A percentile compares a stretch with the other conserved stretches of the same genome.
phyloP scores from a whole-genome alignment of 139 green algal species.

The Coelastrella sp. region DNA sequence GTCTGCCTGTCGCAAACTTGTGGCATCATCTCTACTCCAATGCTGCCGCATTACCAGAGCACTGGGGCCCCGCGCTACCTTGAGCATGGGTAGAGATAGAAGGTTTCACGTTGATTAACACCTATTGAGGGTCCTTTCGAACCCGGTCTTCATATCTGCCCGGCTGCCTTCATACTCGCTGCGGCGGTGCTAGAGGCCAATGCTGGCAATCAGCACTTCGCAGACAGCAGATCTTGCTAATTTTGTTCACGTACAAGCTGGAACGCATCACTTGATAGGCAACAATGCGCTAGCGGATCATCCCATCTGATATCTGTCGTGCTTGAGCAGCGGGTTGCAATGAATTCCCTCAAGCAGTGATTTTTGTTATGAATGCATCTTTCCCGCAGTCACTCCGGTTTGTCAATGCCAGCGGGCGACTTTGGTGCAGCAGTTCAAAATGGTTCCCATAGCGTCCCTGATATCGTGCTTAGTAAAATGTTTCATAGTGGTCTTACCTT shows the following conservation, averaged over 20 bases:
- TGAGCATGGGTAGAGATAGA: too few relatives aligned
- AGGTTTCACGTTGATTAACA: too few relatives aligned
- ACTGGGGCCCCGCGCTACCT: too few relatives aligned
- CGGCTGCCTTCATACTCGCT: background rate
- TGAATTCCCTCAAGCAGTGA: background rate
- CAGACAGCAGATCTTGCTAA: background rate
- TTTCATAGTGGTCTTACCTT: background rate
- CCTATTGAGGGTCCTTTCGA: background rate
- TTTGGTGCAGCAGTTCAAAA: background rate
- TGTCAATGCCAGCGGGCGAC: background rate
- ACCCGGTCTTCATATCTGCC: constrained; percentile 3
- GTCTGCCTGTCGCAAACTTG: too few relatives aligned
- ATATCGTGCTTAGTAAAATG: background rate
- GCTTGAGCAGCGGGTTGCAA: background rate
- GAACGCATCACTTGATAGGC: background rate
- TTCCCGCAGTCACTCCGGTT: background rate
- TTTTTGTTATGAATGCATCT: background rate
- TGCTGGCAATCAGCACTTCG: background rate
- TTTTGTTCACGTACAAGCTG: background rate
- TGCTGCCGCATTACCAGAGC: too few relatives aligned
- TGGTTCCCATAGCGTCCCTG: background rate
- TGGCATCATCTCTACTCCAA: too few relatives aligned
- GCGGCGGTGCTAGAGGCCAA: background rate
- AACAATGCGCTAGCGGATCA: constrained; percentile 4
- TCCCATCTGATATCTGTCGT: background rate